Evolutionary conservation across 2,329 filamentous ascomycete genomes (phyloP), one percentile per base, ranked within the genome.

Genomic region (Zymoseptoria ardabiliae): DNA sequence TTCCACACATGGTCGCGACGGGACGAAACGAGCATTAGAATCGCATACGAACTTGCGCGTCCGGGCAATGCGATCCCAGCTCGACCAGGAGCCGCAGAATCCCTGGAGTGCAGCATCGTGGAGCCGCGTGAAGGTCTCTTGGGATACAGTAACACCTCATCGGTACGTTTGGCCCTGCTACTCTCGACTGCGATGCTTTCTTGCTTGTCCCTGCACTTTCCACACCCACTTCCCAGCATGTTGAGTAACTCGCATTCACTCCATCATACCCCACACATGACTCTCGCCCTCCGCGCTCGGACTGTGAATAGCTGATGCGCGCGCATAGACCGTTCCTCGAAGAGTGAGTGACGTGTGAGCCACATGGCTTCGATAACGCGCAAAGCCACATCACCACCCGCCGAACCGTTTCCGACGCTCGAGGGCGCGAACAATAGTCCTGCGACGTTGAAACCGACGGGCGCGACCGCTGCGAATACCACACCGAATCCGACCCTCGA

Each of bases 281-380:
- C 35, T 45, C 35, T 45, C 10, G 17, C 11, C 2, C 35, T 17
- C 35, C 11, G 35, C 35, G 35, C 35, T 45, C 35, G 17, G 35
- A 45, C 17, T 13, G 13, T n/a, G 13, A 5, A 45, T 45, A 13
- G 35, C 35, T 45, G 13, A 45, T 17, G 11, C 17, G 35, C 35
- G 35, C 35, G 35, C 35, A 45, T 45, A 45, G 35, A 45, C 35
- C 35, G 35, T 45, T n/a, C 35, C 4, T 45, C 35, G 35, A n/a
- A 17, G 35, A 45, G 11, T 45, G 17, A 45, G 35, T 64, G 62
- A 60, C 60, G 56, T 54, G 56, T 25, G 63, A 63, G 61, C 61
- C 69, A 65, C 66, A 79, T 79, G 77, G 77, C 77, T 61, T 72
- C 76, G 60, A 74, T 75, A 62, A 73, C 75, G 61, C 72, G 76